phyloP scores from a whole-genome alignment of 768 basidiomycete genomes.

The Macrolepiota albuminosa region DNA sequence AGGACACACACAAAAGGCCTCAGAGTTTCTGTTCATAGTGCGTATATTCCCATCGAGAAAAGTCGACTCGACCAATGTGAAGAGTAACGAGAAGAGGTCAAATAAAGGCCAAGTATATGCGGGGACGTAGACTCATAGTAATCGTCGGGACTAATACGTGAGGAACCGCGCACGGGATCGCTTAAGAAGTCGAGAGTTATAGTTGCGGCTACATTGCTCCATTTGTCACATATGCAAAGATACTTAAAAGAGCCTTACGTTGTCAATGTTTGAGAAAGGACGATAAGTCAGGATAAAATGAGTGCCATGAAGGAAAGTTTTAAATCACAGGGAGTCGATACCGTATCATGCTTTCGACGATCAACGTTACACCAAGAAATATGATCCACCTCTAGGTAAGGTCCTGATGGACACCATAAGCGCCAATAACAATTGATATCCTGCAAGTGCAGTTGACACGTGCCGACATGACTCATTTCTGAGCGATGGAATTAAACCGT shows the following conservation, averaged over 20 bases:
- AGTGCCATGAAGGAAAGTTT: neutral
- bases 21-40: neutral
- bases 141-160: neutral
- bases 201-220: neutral
- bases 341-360: neutral
- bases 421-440: neutral
- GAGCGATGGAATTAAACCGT: neutral
- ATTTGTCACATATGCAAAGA: neutral
- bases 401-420: neutral
- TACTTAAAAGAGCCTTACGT: neutral
- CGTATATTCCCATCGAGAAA: neutral
- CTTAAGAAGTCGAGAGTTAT: neutral
- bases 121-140: neutral
- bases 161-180: neutral
- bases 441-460: neutral
- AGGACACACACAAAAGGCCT: neutral
- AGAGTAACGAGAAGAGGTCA: neutral
- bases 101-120: neutral
- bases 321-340: neutral
- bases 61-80: neutral
- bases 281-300: neutral
- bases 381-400: neutral
- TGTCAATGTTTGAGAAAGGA: neutral
- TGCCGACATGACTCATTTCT: neutral
- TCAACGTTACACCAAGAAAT: neutral